phyloP scores from a whole-genome alignment of 2,329 filamentous ascomycete genomes.

The Phaeosphaeria sp. region DNA sequence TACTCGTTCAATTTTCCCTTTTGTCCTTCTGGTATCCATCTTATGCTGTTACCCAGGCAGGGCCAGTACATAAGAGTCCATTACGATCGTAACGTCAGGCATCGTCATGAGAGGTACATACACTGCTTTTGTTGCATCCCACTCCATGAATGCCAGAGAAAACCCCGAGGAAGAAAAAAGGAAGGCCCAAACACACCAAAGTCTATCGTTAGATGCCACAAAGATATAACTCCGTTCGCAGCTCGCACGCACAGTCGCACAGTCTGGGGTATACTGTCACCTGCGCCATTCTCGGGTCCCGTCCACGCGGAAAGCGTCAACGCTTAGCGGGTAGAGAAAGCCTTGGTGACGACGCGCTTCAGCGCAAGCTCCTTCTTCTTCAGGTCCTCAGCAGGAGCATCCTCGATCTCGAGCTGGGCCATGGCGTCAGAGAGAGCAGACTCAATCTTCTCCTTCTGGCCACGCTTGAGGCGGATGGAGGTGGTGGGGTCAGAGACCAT shows the following conservation, averaged over 20 bases:
- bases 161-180: slow-evolving; percentile 29
- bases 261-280: slow-evolving; percentile 39
- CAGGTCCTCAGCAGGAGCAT: slow-evolving; percentile 88
- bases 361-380: slow-evolving; percentile 99
- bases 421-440: slow-evolving; percentile 95
- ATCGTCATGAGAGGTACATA: slow-evolving; percentile 39
- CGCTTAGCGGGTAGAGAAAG: slow-evolving; percentile 84
- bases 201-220: slow-evolving; percentile 46
- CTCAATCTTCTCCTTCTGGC: slow-evolving; percentile 99
- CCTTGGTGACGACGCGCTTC: slow-evolving; percentile 98
- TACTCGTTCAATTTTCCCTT: slow-evolving; percentile 25
- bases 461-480: slow-evolving; percentile 97
- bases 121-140: slow-evolving; percentile 27
- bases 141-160: slow-evolving; percentile 32
- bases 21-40: slow-evolving; percentile 20
- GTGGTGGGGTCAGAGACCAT: slow-evolving; percentile 96
- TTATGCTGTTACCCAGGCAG: slow-evolving; percentile 10
- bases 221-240: slow-evolving; percentile 39
- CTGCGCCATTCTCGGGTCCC: slow-evolving; percentile 30
- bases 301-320: slow-evolving; percentile 17
- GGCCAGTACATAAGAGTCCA: slow-evolving; percentile 30
- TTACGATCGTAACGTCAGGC: slow-evolving; percentile 35
- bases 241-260: slow-evolving; percentile 21
- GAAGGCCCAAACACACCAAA: slow-evolving; percentile 41
- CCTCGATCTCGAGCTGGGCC: slow-evolving; percentile 95